Conservation (phyloP, 768 basidiomycete genomes). For the Psilocybe cubensis region DNA sequence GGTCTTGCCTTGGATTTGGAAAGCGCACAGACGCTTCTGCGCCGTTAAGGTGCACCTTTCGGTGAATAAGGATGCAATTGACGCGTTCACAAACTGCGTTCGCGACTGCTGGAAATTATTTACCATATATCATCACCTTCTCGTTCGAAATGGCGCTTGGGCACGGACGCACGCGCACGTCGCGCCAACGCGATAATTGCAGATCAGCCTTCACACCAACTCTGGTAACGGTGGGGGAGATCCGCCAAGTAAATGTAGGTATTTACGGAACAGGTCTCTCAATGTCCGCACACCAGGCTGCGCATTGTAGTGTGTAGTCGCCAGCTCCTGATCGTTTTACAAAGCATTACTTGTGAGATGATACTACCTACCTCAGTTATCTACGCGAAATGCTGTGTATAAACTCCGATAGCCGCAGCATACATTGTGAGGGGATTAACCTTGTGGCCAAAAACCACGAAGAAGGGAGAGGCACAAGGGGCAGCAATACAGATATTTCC, state of each 20-base stretch:
- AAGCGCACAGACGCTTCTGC: neutral
- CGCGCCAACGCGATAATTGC: neutral
- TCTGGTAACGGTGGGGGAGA: too few species aligned
- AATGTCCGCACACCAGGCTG: conserved; percentile 15
- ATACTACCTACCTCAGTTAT: conserved; percentile 4
- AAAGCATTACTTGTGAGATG: conserved; percentile 9
- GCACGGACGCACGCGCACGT: conserved; percentile 7
- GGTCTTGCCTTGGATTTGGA: neutral
- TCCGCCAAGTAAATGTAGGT: neutral
- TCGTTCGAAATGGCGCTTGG: neutral
- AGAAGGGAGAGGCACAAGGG: neutral
- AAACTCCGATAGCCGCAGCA: conserved; percentile 12
- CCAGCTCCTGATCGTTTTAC: neutral
- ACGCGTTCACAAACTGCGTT: too few species aligned
- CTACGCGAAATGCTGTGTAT: neutral
- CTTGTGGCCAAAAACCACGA: neutral
- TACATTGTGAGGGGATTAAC: neutral
- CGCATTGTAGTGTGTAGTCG: neutral
- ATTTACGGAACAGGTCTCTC: conserved; percentile 2
- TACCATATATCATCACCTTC: conserved; percentile 1
- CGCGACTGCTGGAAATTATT: too few species aligned
- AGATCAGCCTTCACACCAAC: conserved; percentile 5
- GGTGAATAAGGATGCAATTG: conserved; percentile 13
- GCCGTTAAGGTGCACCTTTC: conserved; percentile 12
- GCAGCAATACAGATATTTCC: neutral